Percentiles rank a stretch among this genome's conserved stretches.
These are phyloP conservation scores for Diaporthe batatas DNA, from an alignment of 2,329 filamentous ascomycete genomes.

Conservation along the genomic window DNA sequence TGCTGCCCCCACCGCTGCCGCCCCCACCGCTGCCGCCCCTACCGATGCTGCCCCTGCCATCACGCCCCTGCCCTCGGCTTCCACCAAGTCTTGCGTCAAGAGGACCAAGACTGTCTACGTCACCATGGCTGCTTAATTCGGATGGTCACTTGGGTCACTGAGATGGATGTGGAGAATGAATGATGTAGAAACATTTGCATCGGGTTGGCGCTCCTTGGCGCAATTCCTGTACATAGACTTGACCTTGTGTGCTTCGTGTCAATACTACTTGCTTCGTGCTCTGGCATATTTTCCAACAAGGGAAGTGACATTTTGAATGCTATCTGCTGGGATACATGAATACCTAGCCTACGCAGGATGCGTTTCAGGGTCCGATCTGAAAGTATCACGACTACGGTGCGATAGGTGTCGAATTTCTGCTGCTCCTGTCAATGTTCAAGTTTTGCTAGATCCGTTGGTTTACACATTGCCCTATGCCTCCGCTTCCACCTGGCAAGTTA, in stretches of 20 bases:
- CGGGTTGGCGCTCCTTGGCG: not conserved
- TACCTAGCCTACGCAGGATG: too few species aligned
- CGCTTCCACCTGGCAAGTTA: too few species aligned
- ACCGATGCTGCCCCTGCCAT: constrained; percentile 38
- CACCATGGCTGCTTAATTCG: constrained; percentile 31
- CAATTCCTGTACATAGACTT: constrained; percentile 38
- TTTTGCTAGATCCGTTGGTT: not conserved
- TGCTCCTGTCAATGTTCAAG: not conserved
- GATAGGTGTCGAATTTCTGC: not conserved
- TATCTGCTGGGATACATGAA: not conserved
- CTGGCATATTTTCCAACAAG: not conserved
- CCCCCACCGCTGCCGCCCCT: constrained; percentile 17
- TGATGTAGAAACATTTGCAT: not conserved
- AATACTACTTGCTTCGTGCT: constrained; percentile 37
- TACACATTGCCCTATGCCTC: too few species aligned
- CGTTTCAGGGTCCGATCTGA: too few species aligned
- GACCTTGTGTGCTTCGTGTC: constrained; percentile 37
- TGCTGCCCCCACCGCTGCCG: constrained; percentile 31
- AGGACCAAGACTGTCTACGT: constrained; percentile 43
- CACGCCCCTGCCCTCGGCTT: constrained; percentile 27
- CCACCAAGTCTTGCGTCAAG: constrained; percentile 32
- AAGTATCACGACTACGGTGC: not conserved
- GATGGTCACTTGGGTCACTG: not conserved
- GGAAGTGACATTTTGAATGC: not conserved
- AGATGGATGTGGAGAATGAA: not conserved